Evolutionary conservation across 768 basidiomycete species (phyloP), one percentile per base, ranked within the genome.

Genomic region (Austroboletus eburneus): DNA sequence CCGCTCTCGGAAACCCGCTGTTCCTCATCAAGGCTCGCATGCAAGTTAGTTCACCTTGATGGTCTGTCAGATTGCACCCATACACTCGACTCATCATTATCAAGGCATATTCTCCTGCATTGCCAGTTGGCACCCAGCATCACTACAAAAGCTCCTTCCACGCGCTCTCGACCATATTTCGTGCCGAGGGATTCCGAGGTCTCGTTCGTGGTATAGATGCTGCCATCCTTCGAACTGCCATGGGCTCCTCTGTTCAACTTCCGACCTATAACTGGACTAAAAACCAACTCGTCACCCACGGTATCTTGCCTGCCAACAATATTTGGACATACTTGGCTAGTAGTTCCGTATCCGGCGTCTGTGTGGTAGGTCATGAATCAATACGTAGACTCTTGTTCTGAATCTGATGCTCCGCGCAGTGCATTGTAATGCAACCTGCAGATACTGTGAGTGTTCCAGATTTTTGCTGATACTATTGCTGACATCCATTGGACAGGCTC

Each of bases 1-100:
- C 87, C 0, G 74, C 76, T 42, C 67, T 93, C 35, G 93, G 92
- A 34, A 95, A 91, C 64, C 93, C 93, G 0, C 69, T 96, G 12
- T 99, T 96, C 69, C 72, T 99, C 46, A 82, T 99, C 62, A 99
- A 99, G 70, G 96, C 96, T 5, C 81, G 96, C 37, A 97, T 99
- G 87, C 96, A 99, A 76, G 87, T 85, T 16, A 46, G 56, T 42
- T 9, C 14, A 36, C 12, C 38, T 20, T 8, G 16, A 13, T 1
- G n/a, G 30, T 9, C 5, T 9, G 3, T 17, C 34, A 42, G 25
- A 34, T 16, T n/a, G 20, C 41, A 3, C 18, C 48, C 3, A 39
- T n/a, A 21, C 32, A 36, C 29, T 29, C 49, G 35, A 52, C 37
- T 18, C n/a, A 22, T 39, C n/a, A 12, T 22, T 30, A 17, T 32